phyloP scores from a whole-genome alignment of 192 early-diverging fungal species.

The Fimicolochytrium jonesii region DNA sequence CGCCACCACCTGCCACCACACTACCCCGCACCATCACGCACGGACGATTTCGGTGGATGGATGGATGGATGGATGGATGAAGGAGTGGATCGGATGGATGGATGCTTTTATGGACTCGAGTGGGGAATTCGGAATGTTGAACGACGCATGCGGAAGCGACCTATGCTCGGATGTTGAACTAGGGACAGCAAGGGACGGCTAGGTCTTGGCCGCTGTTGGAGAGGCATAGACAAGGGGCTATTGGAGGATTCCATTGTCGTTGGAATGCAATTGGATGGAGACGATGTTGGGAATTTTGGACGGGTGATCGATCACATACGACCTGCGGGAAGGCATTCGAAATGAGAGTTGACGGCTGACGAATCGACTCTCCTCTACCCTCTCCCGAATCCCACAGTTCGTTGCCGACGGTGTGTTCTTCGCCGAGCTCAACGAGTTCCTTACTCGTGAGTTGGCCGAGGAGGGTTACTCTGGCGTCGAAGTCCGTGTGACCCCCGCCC shows the following conservation, averaged over 20 bases:
- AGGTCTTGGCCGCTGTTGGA: neutral
- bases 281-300: neutral
- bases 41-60: neutral
- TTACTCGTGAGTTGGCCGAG: slow-evolving; percentile 92
- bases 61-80: slow-evolving; percentile 24
- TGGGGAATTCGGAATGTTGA: neutral
- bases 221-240: neutral
- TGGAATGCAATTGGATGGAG: neutral
- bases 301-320: neutral
- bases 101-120: slow-evolving; percentile 9
- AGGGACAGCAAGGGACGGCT: neutral
- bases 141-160: neutral
- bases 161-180: too few species aligned
- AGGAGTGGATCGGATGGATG: neutral
- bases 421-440: slow-evolving; percentile 99
- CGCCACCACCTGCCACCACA: neutral
- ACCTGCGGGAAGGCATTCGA: neutral
- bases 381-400: slow-evolving; percentile 57
- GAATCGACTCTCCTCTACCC: neutral
- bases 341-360: neutral
- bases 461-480: slow-evolving; percentile 99
- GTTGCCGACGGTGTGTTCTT: slow-evolving; percentile 99
- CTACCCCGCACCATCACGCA: neutral
- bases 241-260: neutral
- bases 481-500: slow-evolving; percentile 97